Conservation (phyloP, 495 filamentous ascomycete species). For the Trichocladium uniseriatum region DNA sequence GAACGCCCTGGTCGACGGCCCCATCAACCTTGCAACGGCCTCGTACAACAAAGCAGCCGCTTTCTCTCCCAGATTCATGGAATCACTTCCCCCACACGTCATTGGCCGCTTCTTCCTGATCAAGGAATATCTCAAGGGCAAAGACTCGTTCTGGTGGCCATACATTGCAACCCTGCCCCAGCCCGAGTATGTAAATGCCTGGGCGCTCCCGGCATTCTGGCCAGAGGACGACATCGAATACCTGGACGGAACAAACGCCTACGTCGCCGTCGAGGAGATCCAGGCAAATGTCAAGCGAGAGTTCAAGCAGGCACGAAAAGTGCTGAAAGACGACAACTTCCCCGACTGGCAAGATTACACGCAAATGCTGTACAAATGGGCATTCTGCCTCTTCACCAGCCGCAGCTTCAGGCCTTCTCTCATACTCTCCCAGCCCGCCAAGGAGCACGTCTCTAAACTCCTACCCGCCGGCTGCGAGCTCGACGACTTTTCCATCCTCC, state of each 20-base stretch:
- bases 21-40: not conserved
- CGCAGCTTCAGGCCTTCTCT: conserved; percentile 45
- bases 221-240: conserved; percentile 37
- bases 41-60: not conserved
- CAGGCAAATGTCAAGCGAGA: conserved; percentile 32
- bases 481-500: conserved; percentile 44
- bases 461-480: conserved; percentile 20
- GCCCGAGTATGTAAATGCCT: conserved; percentile 32
- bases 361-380: conserved; percentile 43
- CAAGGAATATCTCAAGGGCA: conserved; percentile 37
- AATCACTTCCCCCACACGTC: conserved; percentile 33
- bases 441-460: conserved; percentile 4
- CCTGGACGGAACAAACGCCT: conserved; percentile 42
- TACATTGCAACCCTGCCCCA: conserved; percentile 45
- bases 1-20: conserved; percentile 32
- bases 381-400: conserved; percentile 45
- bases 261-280: conserved; percentile 37
- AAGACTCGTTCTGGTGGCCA: conserved; percentile 41
- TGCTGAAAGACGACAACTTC: conserved; percentile 28
- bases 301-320: conserved; percentile 34
- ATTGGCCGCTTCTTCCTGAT: conserved; percentile 41
- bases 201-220: conserved; percentile 37
- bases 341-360: conserved; percentile 28
- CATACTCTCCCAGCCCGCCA: conserved; percentile 21
- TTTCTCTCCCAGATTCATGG: conserved; percentile 34